Percentiles rank a stretch among this genome's conserved stretches.
These are phyloP conservation scores for Colletotrichum camelliae DNA, from an alignment of 2,329 filamentous ascomycete species.

Conservation along the genomic window DNA sequence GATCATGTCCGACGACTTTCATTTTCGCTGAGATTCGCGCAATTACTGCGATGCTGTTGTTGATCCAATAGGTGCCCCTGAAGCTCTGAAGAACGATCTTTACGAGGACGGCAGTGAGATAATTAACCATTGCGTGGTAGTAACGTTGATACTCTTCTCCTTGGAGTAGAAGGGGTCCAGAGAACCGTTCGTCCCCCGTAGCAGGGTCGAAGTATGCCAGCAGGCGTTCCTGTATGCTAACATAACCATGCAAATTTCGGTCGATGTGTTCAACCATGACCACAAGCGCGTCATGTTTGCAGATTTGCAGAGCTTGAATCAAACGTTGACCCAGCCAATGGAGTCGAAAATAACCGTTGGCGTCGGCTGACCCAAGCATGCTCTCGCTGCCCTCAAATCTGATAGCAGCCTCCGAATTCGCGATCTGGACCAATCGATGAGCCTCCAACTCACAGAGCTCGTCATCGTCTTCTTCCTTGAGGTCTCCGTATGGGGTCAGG, in stretches of 20 bases:
- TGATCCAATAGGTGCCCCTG: not conserved
- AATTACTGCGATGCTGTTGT: not conserved
- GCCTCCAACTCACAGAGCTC: not conserved
- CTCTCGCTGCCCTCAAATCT: too few relatives aligned
- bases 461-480: not conserved
- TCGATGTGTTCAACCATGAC: not conserved
- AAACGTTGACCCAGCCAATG: not conserved
- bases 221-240: not conserved
- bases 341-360: fast-evolving
- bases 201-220: not conserved
- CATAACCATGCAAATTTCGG: too few relatives aligned
- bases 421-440: fast-evolving
- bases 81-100: not conserved
- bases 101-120: not conserved
- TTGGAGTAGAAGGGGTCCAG: not conserved
- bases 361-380: not conserved
- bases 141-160: not conserved
- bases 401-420: not conserved
- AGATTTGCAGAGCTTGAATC: not conserved
- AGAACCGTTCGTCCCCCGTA: not conserved
- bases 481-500: fast-evolving
- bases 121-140: not conserved
- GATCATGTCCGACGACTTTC: not conserved
- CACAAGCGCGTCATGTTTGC: not conserved
- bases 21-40: not conserved